phyloP scores from a whole-genome alignment of 2,329 filamentous ascomycete genomes.

The Scytalidium sp. region DNA sequence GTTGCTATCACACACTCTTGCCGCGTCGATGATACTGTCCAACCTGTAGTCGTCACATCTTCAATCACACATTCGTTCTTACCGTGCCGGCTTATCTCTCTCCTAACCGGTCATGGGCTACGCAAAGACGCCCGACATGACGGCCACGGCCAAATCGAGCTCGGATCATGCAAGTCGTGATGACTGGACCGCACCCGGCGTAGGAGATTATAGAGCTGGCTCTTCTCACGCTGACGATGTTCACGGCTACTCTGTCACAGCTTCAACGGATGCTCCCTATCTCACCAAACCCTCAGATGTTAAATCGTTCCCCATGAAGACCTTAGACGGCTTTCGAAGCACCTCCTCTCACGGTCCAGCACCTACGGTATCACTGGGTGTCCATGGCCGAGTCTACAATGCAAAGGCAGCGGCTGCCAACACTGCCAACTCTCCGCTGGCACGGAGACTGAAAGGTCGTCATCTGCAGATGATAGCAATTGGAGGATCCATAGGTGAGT shows the following conservation, averaged over 20 bases:
- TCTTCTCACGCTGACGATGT: not conserved
- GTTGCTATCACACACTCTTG: not conserved
- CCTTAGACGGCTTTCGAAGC: conserved; percentile 23
- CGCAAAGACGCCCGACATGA: not conserved
- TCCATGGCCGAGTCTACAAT: conserved; percentile 47
- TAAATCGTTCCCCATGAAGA: conserved; percentile 14
- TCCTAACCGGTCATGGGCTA: not conserved
- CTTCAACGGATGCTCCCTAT: conserved; percentile 21
- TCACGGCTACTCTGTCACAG: conserved; percentile 18
- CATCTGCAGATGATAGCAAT: conserved; percentile 98
- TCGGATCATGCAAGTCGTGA: not conserved
- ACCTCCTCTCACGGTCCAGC: conserved; percentile 14
- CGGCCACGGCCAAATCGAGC: not conserved
- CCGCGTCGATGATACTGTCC: not conserved
- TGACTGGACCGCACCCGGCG: not conserved
- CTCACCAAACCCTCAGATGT: conserved; percentile 13
- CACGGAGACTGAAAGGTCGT: conserved; percentile 73
- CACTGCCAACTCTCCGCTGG: conserved; percentile 72
- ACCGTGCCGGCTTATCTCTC: not conserved
- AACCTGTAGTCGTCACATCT: no score
- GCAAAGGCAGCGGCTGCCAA: conserved; percentile 58
- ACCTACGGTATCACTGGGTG: conserved; percentile 12
- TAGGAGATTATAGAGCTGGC: not conserved
- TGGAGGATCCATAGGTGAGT: conserved; percentile 77
- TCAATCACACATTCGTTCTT: not conserved